A percentile compares a stretch with the other conserved stretches of the same genome.
Conservation (phyloP, 2,329 filamentous ascomycete genomes). For the Aspergillus chevalieri region DNA sequence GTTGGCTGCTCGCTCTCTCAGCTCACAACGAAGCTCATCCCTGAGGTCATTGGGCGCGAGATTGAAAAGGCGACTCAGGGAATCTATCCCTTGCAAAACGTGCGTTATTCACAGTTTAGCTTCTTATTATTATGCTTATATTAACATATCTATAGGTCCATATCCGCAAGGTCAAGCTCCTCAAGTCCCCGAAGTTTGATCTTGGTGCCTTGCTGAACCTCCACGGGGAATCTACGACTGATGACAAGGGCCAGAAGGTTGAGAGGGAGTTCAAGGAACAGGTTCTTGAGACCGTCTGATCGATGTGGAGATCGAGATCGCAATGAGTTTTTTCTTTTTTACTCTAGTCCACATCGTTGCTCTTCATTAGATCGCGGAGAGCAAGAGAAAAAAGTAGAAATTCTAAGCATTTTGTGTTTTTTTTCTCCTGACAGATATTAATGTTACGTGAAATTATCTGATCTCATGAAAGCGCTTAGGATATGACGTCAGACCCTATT, state of each 20-base stretch:
- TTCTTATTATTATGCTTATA: not conserved
- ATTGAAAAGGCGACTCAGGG: conserved; percentile 99
- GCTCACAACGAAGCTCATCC: conserved; percentile 97
- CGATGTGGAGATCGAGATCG: conserved; percentile 10
- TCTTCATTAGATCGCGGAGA: not conserved
- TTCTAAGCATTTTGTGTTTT: too few relatives aligned
- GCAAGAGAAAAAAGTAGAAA: not conserved
- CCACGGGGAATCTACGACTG: conserved; percentile 93
- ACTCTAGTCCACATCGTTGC: not conserved
- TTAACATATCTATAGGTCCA: conserved; percentile 67
- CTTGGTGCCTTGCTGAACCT: conserved; percentile 91
- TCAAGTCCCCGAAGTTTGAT: conserved; percentile 99
- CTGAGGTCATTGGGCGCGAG: conserved; percentile 98
- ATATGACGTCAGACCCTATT: too few relatives aligned
- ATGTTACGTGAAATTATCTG: too few relatives aligned
- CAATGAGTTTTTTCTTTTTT: not conserved
- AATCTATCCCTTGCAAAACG: conserved; percentile 99
- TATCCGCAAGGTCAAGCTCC: conserved; percentile 99
- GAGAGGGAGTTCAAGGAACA: conserved; percentile 99
- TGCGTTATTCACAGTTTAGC: conserved; percentile 41
- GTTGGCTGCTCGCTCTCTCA: conserved; percentile 89
- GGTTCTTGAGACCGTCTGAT: conserved; percentile 90
- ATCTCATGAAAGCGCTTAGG: too few relatives aligned
- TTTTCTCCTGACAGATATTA: too few relatives aligned
- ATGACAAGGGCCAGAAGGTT: conserved; percentile 97